These are phyloP conservation scores for Cladochytrium replicatum DNA, from an alignment of 192 early-diverging fungal species.

Conservation along the genomic window DNA sequence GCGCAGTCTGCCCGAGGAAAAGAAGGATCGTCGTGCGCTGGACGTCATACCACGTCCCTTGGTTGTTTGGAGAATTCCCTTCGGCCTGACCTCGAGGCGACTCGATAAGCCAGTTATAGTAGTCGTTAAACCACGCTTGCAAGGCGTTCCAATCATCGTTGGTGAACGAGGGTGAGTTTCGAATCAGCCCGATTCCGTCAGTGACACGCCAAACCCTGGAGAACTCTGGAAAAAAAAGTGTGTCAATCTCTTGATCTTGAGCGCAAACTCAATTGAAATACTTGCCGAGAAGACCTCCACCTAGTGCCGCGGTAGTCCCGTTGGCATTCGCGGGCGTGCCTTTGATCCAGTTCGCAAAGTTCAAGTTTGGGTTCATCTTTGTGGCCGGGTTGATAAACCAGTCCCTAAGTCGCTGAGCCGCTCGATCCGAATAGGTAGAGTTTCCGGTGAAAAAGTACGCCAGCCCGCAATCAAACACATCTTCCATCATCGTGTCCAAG, in stretches of 20 bases:
- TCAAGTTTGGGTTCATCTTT: conserved; percentile 50
- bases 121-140: conserved; percentile 3
- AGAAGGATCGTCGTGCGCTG: conserved; percentile 34
- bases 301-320: too few species aligned
- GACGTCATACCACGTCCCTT: conserved; percentile 48
- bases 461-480: conserved; percentile 20
- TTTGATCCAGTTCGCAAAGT: conserved; percentile 39
- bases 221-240: conserved; percentile 1
- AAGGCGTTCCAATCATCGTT: background rate
- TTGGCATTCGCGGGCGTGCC: conserved; percentile 13
- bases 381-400: conserved; percentile 52
- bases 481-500: conserved; percentile 2
- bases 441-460: conserved; percentile 45
- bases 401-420: conserved; percentile 20
- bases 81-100: conserved; percentile 10
- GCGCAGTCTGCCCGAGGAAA: conserved; percentile 27
- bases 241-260: too few species aligned
- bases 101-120: conserved; percentile 12
- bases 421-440: conserved; percentile 31
- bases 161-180: conserved; percentile 1
- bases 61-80: conserved; percentile 37
- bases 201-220: background rate
- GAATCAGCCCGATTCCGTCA: conserved; percentile 6
- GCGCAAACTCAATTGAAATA: too few species aligned
- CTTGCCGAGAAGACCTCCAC: too few species aligned